Conservation (phyloP, 1,139 yeast genomes). For the Suhomyces terraborum region DNA sequence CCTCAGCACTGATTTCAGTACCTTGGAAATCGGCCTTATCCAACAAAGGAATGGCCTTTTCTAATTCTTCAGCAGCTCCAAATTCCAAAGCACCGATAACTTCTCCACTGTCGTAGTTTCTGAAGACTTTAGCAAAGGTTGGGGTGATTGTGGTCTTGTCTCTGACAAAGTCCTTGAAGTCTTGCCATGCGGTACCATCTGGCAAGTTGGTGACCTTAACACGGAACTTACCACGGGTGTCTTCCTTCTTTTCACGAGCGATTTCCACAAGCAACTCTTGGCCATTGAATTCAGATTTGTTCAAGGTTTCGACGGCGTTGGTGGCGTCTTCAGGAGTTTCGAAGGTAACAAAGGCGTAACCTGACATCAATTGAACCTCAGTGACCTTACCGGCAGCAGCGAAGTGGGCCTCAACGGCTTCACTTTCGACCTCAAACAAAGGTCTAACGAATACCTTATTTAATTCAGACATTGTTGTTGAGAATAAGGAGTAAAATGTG, state of each 20-base stretch:
- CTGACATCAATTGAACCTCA: constrained; percentile 71
- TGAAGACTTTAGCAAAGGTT: constrained; percentile 70
- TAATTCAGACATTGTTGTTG: constrained; percentile 28
- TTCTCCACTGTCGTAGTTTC: constrained; percentile 59
- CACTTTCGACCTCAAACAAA: constrained; percentile 45
- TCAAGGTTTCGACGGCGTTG: constrained; percentile 64
- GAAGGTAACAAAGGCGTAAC: constrained; percentile 74
- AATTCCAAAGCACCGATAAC: constrained; percentile 81
- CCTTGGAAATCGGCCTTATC: constrained; percentile 76
- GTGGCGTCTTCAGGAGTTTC: constrained; percentile 66
- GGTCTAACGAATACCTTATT: constrained; percentile 47
- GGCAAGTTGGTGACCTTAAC: constrained; percentile 69
- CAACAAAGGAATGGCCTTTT: constrained; percentile 64
- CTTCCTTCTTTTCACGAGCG: constrained; percentile 62
- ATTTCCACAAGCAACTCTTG: constrained; percentile 66
- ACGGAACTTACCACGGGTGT: constrained; percentile 71
- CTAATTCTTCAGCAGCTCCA: constrained; percentile 70
- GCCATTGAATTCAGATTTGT: constrained; percentile 59
- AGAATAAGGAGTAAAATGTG: constrained; percentile 3
- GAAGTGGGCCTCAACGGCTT: constrained; percentile 69
- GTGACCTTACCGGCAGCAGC: constrained; percentile 63
- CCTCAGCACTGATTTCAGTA: constrained; percentile 64
- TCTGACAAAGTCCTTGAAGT: constrained; percentile 75
- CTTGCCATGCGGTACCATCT: constrained; percentile 82
- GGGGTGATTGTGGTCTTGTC: constrained; percentile 68